Evolutionary conservation across 169 alveolate genomes (phyloP), one percentile per base, ranked within the genome.

Genomic region (Babesia bovis): DNA sequence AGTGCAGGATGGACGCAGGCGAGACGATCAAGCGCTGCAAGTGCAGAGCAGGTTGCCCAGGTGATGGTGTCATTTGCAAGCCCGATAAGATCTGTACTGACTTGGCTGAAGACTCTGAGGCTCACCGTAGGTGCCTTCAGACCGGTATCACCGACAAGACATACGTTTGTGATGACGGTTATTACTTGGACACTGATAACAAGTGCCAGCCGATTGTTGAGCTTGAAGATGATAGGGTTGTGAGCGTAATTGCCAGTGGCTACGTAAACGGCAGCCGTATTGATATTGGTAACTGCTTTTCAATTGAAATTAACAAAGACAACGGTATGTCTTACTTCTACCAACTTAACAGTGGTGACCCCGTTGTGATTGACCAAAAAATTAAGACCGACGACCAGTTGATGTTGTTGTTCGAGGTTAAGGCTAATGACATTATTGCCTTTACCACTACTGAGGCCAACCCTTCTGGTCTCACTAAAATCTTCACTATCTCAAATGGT

Each of bases 291-390:
- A 71, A 77, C 23, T 77, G 85, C 53, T 59, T 77, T 61, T 77
- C 85, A 23, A 60, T 77, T 32, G 59, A 49, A 40, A 38, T 77
- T 15, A 77, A 77, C 67, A 56, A 56, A 17, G 72, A 59, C 10
- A 63, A 40, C 9, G 66, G 53, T 15, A 36, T 35, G 69, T 60
- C 78, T 21, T 47, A 33, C 45, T 77, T 77, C 32, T 77, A 56
- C 82, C 85, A 77, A 56, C 19, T 61, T 55, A 77, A 77, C 75
- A 49, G 77, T 55, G 85, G 85, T 49, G 85, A 77, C 67, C 55
- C 82, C 13, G 53, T 77, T 25, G 60, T 50, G 42, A 76, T 77
- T 28, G 52, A 50, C 40, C 30, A 41, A 15, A 42, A 51, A 26
- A 66, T 77, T 42, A 56, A 30, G 26, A 67, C 66, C 41, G 44